phyloP scores from a whole-genome alignment of 345 rosid genomes.

The Gossypium bickii region DNA sequence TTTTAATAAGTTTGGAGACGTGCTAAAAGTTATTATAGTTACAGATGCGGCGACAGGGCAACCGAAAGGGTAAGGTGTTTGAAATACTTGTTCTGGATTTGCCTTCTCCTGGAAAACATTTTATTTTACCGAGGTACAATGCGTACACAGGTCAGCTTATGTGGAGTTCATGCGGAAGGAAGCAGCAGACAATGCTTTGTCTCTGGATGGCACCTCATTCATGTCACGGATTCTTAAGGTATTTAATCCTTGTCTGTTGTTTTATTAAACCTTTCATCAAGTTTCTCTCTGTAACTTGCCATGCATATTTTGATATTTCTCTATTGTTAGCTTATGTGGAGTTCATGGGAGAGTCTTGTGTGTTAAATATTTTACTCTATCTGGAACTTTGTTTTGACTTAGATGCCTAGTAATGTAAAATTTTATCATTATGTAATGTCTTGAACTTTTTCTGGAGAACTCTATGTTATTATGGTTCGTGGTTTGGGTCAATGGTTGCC shows the following conservation, averaged over 20 bases:
- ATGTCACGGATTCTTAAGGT: conserved; percentile 97
- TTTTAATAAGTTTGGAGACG: conserved; percentile 89
- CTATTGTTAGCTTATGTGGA: too few relatives aligned
- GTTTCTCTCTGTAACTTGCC: not conserved
- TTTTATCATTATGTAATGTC: too few relatives aligned
- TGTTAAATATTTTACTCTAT: too few relatives aligned
- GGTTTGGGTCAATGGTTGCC: not conserved
- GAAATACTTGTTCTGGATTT: not conserved
- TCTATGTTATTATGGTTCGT: not conserved
- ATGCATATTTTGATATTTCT: not conserved
- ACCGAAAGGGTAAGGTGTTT: conserved; percentile 68
- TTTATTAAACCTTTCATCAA: not conserved
- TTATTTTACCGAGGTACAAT: conserved; percentile 5
- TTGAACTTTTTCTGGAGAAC: not conserved
- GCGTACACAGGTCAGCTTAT: conserved; percentile 70
- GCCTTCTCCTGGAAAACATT: not conserved
- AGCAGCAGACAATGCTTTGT: conserved; percentile 77
- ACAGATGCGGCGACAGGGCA: conserved; percentile 90
- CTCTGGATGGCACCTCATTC: conserved; percentile 84
- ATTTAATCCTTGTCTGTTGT: conserved; percentile 1
- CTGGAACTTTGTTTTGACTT: too few relatives aligned
- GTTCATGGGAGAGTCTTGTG: too few relatives aligned
- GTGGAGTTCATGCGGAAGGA: conserved; percentile 84
- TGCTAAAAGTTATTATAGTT: conserved; percentile 76
- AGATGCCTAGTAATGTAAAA: too few relatives aligned